Percentiles rank a stretch among this genome's conserved stretches.
Evolutionary conservation across 1,139 yeast genomes (phyloP).

Genomic region (Sugiyamaella sp.): DNA sequence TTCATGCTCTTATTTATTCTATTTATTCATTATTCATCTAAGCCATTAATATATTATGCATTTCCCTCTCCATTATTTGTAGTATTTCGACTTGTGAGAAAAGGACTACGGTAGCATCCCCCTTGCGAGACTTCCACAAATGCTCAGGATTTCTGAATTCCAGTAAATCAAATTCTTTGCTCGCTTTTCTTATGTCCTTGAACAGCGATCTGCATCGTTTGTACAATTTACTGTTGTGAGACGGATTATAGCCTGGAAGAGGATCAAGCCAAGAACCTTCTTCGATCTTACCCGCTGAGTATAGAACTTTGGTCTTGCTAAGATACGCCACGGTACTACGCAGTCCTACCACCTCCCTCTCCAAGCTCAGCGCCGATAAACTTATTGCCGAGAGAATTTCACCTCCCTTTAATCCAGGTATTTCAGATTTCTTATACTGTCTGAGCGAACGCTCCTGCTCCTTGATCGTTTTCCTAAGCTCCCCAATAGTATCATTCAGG

Average conservation of each 20-base stretch:
- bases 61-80: slow-evolving; percentile 15
- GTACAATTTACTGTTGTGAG: slow-evolving; percentile 12
- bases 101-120: slow-evolving; percentile 7
- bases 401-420: slow-evolving; percentile 23
- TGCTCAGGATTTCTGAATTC: slow-evolving; percentile 20
- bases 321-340: slow-evolving; percentile 26
- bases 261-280: slow-evolving; percentile 11
- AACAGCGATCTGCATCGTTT: slow-evolving; percentile 23
- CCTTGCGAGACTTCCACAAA: slow-evolving; percentile 24
- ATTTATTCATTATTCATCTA: slow-evolving; percentile 14
- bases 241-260: slow-evolving; percentile 7
- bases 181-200: slow-evolving; percentile 26
- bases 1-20: neutral
- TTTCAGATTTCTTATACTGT: slow-evolving; percentile 26
- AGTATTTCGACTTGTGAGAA: slow-evolving; percentile 22
- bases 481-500: slow-evolving; percentile 30
- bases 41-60: slow-evolving; percentile 9
- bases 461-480: slow-evolving; percentile 34
- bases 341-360: slow-evolving; percentile 29
- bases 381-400: slow-evolving; percentile 22
- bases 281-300: neutral
- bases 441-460: slow-evolving; percentile 42
- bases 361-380: slow-evolving; percentile 26
- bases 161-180: slow-evolving; percentile 23
- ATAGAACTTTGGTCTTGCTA: slow-evolving; percentile 13